phyloP scores from a whole-genome alignment of 768 basidiomycete species.

The Boletus tomentosulus region DNA sequence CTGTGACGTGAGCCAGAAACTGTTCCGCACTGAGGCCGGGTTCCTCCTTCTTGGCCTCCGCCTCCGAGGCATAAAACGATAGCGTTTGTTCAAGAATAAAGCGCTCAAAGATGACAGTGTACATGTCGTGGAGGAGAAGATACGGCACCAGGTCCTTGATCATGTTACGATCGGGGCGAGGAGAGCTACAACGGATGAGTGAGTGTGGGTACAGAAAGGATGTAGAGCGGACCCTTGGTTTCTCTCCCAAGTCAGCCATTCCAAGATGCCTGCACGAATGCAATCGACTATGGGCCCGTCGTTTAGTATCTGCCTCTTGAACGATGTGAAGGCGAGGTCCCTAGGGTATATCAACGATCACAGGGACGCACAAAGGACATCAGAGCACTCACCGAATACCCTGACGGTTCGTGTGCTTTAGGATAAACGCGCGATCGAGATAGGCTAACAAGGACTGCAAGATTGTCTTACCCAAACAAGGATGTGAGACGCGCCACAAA shows the following conservation, averaged over 20 bases:
- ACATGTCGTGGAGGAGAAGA: conserved; percentile 54
- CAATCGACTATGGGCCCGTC: conserved; percentile 40
- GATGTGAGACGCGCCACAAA: neutral
- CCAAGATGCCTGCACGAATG: conserved; percentile 42
- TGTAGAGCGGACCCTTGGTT: conserved; percentile 29
- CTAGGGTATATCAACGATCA: conserved; percentile 26
- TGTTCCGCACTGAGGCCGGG: conserved; percentile 36
- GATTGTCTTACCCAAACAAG: conserved; percentile 39
- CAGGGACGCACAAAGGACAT: neutral
- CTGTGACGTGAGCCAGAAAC: conserved; percentile 50
- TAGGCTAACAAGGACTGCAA: conserved; percentile 64
- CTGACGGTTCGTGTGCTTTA: conserved; percentile 33
- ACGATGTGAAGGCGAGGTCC: conserved; percentile 54
- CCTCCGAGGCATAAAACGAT: conserved; percentile 53
- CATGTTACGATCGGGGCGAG: conserved; percentile 36
- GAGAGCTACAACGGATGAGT: conserved; percentile 27
- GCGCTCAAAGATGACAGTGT: conserved; percentile 51
- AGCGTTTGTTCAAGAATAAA: conserved; percentile 48
- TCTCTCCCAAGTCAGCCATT: conserved; percentile 58
- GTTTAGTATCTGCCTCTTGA: conserved; percentile 49
- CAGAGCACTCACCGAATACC: conserved; percentile 42
- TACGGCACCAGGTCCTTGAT: conserved; percentile 54
- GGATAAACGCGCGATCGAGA: conserved; percentile 65
- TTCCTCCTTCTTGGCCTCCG: conserved; percentile 33
- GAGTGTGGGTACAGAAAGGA: neutral